Percentiles rank a stretch among this genome's conserved stretches.
These are phyloP conservation scores for Vitis cinerea DNA, from an alignment of 164 flowering plant genomes.

Conservation along the genomic window DNA sequence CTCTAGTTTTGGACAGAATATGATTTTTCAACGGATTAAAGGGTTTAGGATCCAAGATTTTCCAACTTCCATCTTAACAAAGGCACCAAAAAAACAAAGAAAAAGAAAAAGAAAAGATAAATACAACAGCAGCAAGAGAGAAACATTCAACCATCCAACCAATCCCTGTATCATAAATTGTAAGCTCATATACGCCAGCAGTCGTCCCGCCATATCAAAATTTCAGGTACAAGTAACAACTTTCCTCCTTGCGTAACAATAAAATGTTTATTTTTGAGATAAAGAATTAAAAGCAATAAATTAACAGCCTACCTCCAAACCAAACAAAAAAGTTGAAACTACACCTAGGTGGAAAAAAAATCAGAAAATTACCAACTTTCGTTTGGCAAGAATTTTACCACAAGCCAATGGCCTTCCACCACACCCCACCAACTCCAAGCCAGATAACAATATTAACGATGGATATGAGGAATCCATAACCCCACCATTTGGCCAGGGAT, in stretches of 20 bases:
- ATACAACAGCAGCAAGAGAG: not conserved
- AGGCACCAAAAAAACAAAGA: too few species aligned
- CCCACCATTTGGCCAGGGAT: slow-evolving; percentile 87
- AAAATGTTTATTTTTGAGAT: not conserved
- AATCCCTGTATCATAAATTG: not conserved
- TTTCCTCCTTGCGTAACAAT: not conserved
- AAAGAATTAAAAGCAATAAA: slow-evolving; percentile 8
- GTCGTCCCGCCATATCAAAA: slow-evolving; percentile 11
- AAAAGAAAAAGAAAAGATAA: too few species aligned
- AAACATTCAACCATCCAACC: not conserved
- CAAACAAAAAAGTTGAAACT: not conserved
- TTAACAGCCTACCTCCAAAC: slow-evolving; percentile 6
- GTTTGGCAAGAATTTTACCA: slow-evolving; percentile 40
- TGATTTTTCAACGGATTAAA: too few species aligned
- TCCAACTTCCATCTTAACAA: too few species aligned
- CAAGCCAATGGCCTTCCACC: slow-evolving; percentile 92
- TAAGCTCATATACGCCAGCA: not conserved
- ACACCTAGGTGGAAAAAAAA: slow-evolving; percentile 3
- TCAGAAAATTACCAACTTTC: not conserved
- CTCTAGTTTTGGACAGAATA: too few species aligned
- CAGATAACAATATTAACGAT: slow-evolving; percentile 81
- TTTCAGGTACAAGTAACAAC: slow-evolving; percentile 11
- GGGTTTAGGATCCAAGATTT: too few species aligned
- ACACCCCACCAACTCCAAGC: slow-evolving; percentile 85
- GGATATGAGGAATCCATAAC: slow-evolving; percentile 81